A percentile compares a stretch with the other conserved stretches of the same genome.
These are phyloP conservation scores for Mucor mucedo DNA, from an alignment of 371 early-diverging fungal species.

Conservation along the genomic window DNA sequence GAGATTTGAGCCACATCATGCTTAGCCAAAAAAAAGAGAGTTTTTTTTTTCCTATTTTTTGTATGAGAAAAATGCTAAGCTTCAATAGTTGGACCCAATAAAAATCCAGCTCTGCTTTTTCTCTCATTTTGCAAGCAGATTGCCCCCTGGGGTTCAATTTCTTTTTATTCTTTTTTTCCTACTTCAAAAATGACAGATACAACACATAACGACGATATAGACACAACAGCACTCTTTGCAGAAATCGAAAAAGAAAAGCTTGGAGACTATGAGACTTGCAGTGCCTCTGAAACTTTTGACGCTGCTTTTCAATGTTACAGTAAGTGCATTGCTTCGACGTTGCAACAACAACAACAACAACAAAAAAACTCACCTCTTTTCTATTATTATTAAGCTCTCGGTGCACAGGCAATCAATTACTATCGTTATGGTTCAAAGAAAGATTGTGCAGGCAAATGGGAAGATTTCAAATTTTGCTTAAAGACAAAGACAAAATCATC, in stretches of 20 bases:
- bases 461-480: slow-evolving; percentile 49
- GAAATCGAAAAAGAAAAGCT: slow-evolving; percentile 46
- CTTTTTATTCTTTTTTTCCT: neutral
- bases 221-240: slow-evolving; percentile 41
- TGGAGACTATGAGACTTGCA: slow-evolving; percentile 40
- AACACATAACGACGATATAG: slow-evolving; percentile 32
- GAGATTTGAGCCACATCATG: no score
- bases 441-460: slow-evolving; percentile 47
- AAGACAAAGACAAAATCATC: slow-evolving; percentile 46
- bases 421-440: slow-evolving; percentile 55
- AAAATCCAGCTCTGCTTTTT: neutral
- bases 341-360: no score
- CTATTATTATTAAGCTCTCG: slow-evolving; percentile 31
- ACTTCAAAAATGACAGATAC: slow-evolving; percentile 8
- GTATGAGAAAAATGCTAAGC: no score
- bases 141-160: neutral
- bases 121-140: neutral
- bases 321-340: slow-evolving; percentile 11
- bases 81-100: no score
- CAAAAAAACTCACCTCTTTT: no score
- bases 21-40: no score
- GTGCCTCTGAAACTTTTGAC: slow-evolving; percentile 46
- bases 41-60: no score
- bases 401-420: slow-evolving; percentile 49
- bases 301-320: slow-evolving; percentile 50